A percentile compares a stretch with the other conserved stretches of the same genome.
These are phyloP conservation scores for Bremia lactucae DNA, from an alignment of 352 stramenopile species.

Conservation along the genomic window DNA sequence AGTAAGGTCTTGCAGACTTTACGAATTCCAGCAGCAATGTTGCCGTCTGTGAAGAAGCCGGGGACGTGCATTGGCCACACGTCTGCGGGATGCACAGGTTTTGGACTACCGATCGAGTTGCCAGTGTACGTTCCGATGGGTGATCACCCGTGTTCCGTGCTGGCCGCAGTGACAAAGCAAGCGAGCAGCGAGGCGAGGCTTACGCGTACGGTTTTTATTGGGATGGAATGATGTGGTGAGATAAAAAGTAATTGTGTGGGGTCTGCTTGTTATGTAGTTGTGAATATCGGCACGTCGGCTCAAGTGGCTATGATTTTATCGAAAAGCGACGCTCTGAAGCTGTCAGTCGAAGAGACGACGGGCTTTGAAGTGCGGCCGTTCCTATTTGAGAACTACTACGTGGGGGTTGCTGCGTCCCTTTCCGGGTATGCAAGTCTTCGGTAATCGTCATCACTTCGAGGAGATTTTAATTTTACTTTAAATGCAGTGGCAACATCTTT, in stretches of 20 bases:
- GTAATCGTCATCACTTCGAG: too few relatives aligned
- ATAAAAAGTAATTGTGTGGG: neutral
- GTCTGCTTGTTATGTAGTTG: conserved; percentile 26
- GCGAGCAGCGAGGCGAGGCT: conserved; percentile 19
- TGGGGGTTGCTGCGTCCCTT: conserved; percentile 65
- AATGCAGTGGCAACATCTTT: conserved; percentile 51
- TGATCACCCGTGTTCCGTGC: conserved; percentile 67
- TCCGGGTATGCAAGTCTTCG: conserved; percentile 36
- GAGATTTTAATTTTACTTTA: neutral
- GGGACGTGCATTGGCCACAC: conserved; percentile 38
- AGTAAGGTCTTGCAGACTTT: conserved; percentile 32
- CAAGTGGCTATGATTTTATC: conserved; percentile 64
- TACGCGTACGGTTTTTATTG: conserved; percentile 29
- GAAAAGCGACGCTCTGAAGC: conserved; percentile 17
- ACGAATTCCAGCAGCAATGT: conserved; percentile 41
- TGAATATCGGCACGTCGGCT: conserved; percentile 77
- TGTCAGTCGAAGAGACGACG: conserved; percentile 6
- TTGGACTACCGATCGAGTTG: conserved; percentile 22
- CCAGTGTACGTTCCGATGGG: conserved; percentile 59
- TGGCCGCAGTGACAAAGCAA: conserved; percentile 35
- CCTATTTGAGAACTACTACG: conserved; percentile 34
- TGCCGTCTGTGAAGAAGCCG: conserved; percentile 47
- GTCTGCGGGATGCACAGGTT: conserved; percentile 10
- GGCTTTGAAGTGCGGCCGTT: conserved; percentile 75
- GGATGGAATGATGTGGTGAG: neutral